A percentile compares a stretch with the other conserved stretches of the same genome.
These are phyloP conservation scores for Ceratocystis cacaofunesta DNA, from an alignment of 2,329 filamentous ascomycete species.

Conservation along the genomic window DNA sequence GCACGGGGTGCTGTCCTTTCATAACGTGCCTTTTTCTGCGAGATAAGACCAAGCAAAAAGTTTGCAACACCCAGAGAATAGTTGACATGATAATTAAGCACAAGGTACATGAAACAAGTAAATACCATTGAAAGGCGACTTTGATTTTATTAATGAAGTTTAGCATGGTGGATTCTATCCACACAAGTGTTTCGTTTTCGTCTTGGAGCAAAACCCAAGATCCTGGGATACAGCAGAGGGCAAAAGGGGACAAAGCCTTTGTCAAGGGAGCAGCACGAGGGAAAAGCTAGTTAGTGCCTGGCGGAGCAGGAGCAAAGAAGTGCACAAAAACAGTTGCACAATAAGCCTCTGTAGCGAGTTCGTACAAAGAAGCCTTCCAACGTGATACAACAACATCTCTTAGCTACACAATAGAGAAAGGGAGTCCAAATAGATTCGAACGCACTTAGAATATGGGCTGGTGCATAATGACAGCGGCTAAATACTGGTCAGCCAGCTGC, in stretches of 20 bases:
- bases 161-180: neutral
- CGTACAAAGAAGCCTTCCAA: neutral
- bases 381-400: neutral
- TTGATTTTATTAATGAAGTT: neutral
- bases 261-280: neutral
- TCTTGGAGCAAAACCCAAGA: neutral
- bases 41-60: neutral
- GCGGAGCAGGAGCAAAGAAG: neutral
- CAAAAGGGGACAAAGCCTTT: slow-evolving; percentile 2
- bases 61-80: neutral
- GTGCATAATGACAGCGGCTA: neutral
- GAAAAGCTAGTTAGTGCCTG: no score
- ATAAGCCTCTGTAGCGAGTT: neutral
- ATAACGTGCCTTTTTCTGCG: neutral
- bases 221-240: neutral
- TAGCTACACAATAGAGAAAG: no score
- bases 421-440: no score
- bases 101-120: neutral
- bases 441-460: neutral
- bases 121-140: no score
- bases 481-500: no score
- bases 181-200: neutral
- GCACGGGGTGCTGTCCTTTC: neutral
- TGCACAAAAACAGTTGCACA: neutral
- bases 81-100: neutral